Conservation (phyloP, 331 rosid species). For the Quercus phellos region DNA sequence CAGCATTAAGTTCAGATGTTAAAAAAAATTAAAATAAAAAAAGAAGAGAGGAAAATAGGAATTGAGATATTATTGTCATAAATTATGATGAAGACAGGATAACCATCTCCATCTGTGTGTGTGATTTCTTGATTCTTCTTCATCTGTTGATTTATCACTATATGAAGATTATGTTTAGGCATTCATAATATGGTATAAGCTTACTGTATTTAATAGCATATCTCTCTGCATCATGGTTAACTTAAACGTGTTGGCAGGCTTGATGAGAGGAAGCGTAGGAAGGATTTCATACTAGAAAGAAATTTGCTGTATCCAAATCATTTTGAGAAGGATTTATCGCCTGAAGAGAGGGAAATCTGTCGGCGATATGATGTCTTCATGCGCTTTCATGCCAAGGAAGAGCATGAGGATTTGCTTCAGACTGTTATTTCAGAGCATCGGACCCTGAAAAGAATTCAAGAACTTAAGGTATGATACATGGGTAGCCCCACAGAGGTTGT, state of each 20-base stretch:
- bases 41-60: not conserved
- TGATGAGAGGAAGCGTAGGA: conserved; percentile 89
- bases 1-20: not conserved
- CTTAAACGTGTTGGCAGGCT: conserved; percentile 53
- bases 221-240: conserved; percentile 7
- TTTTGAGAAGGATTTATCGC: conserved; percentile 66
- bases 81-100: not conserved
- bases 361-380: conserved; percentile 69
- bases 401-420: conserved; percentile 67
- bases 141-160: not conserved
- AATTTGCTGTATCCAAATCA: conserved; percentile 65
- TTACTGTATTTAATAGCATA: not conserved
- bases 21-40: not conserved
- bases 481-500: not conserved
- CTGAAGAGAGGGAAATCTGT: conserved; percentile 76
- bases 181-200: not conserved
- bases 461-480: conserved; percentile 66
- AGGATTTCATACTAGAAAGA: conserved; percentile 85
- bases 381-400: conserved; percentile 87
- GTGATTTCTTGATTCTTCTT: not conserved
- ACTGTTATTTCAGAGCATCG: conserved; percentile 60
- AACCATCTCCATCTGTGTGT: not conserved
- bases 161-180: not conserved
- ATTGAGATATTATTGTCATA: not conserved
- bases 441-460: conserved; percentile 60